A percentile compares a stretch with the other conserved stretches of the same genome.
Evolutionary conservation across 1,284 basidiomycete species (phyloP).

Genomic region (Marasmius oreades): DNA sequence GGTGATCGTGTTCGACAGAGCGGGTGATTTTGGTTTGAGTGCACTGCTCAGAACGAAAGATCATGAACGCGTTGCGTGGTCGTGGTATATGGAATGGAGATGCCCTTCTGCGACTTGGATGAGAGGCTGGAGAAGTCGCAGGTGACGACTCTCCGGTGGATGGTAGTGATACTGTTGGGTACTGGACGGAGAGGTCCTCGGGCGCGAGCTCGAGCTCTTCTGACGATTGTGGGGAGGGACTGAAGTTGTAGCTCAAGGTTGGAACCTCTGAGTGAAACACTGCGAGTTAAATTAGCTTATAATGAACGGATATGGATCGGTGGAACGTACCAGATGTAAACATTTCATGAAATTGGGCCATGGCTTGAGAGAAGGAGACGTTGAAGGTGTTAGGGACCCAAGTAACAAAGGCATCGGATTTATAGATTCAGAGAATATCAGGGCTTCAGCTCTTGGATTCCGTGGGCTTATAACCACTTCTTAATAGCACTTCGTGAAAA

Average conservation of each 20-base stretch:
- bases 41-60: conserved; percentile 74
- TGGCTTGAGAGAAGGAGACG: not conserved
- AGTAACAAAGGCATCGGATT: conserved; percentile 3
- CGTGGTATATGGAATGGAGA: conserved; percentile 51
- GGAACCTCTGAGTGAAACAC: not conserved
- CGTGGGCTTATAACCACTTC: conserved; percentile 2
- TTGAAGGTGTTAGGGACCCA: not conserved
- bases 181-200: not conserved
- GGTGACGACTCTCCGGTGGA: not conserved
- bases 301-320: not conserved
- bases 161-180: not conserved
- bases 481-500: conserved; percentile 6
- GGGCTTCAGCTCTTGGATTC: conserved; percentile 5
- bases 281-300: not conserved
- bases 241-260: not conserved
- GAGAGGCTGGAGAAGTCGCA: not conserved
- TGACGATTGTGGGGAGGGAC: not conserved
- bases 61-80: conserved; percentile 82
- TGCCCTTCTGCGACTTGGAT: conserved; percentile 5
- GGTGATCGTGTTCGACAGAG: conserved; percentile 48
- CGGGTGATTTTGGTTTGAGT: conserved; percentile 39
- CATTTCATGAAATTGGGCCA: not conserved
- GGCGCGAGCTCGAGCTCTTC: not conserved
- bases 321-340: not conserved
- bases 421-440: conserved; percentile 10